These are phyloP conservation scores for Fremontodendron californicum DNA, from an alignment of 345 rosid genomes.

Conservation along the genomic window DNA sequence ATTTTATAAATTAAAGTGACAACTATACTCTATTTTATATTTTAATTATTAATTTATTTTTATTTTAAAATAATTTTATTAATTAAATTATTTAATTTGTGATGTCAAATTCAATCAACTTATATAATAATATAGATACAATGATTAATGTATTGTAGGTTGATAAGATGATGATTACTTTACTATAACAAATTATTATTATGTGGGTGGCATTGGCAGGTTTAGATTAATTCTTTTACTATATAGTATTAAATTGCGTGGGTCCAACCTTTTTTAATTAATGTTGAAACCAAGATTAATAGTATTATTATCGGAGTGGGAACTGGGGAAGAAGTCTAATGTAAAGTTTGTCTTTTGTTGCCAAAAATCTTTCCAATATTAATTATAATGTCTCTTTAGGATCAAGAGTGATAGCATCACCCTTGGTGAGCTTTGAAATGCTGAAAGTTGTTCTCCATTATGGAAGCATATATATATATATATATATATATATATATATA, in stretches of 20 bases:
- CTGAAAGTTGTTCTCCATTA: constrained; percentile 18
- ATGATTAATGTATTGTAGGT: background rate
- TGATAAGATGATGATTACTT: background rate
- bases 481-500: background rate
- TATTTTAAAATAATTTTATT: too few relatives aligned
- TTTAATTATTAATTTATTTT: too few relatives aligned
- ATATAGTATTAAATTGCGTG: background rate
- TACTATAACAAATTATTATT: background rate
- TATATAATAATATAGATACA: too few relatives aligned
- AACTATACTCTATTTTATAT: too few relatives aligned
- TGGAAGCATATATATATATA: constrained; percentile 5
- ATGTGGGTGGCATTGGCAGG: background rate
- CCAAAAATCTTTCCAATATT: background rate
- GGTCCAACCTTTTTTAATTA: background rate
- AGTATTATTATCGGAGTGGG: background rate
- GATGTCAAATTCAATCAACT: too few relatives aligned
- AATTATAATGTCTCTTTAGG: background rate
- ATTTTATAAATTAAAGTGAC: too few relatives aligned
- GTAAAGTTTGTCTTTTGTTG: constrained; percentile 13
- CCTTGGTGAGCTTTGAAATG: background rate
- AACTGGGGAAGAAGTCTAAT: constrained; percentile 3
- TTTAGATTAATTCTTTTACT: background rate
- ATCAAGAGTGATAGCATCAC: background rate
- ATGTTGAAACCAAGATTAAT: background rate
- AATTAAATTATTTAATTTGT: too few relatives aligned